phyloP scores from a whole-genome alignment of 78 protist species.

The Tieghemostelium lacteum region DNA sequence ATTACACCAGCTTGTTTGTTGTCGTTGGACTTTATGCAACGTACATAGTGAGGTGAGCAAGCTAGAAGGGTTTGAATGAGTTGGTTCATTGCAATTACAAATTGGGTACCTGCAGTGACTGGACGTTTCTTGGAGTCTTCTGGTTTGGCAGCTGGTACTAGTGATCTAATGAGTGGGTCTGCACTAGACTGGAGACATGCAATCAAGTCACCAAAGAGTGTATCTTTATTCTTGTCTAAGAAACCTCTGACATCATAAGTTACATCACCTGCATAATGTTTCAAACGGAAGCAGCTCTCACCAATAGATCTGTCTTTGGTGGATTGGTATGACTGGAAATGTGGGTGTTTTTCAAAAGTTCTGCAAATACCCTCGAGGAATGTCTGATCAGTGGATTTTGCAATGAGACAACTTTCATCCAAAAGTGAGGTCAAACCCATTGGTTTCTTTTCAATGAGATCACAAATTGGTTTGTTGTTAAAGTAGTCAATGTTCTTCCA shows the following conservation, averaged over 20 bases:
- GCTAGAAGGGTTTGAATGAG: slow-evolving; percentile 69
- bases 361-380: slow-evolving; percentile 70
- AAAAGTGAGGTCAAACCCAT: slow-evolving; percentile 85
- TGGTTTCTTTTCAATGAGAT: slow-evolving; percentile 84
- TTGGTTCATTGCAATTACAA: slow-evolving; percentile 74
- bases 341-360: slow-evolving; percentile 40
- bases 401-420: slow-evolving; percentile 90
- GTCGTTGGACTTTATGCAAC: slow-evolving; percentile 93
- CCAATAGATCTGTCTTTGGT: slow-evolving; percentile 54
- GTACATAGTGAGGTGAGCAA: slow-evolving; percentile 90
- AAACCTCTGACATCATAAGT: slow-evolving; percentile 87
- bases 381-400: slow-evolving; percentile 82
- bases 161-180: slow-evolving; percentile 21
- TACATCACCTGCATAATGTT: slow-evolving; percentile 97
- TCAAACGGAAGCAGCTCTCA: slow-evolving; percentile 69
- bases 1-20: slow-evolving; percentile 67
- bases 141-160: slow-evolving; percentile 67
- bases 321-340: slow-evolving; percentile 50
- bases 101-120: slow-evolving; percentile 78
- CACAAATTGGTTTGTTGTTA: slow-evolving; percentile 89
- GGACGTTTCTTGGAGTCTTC: slow-evolving; percentile 76
- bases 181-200: slow-evolving; percentile 24
- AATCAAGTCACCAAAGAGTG: slow-evolving; percentile 75
- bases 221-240: slow-evolving; percentile 93
- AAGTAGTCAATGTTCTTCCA: slow-evolving; percentile 92